A percentile compares a stretch with the other conserved stretches of the same genome.
These are phyloP conservation scores for Talaromyces sp. DNA, from an alignment of 2,329 filamentous ascomycete species.

Conservation along the genomic window DNA sequence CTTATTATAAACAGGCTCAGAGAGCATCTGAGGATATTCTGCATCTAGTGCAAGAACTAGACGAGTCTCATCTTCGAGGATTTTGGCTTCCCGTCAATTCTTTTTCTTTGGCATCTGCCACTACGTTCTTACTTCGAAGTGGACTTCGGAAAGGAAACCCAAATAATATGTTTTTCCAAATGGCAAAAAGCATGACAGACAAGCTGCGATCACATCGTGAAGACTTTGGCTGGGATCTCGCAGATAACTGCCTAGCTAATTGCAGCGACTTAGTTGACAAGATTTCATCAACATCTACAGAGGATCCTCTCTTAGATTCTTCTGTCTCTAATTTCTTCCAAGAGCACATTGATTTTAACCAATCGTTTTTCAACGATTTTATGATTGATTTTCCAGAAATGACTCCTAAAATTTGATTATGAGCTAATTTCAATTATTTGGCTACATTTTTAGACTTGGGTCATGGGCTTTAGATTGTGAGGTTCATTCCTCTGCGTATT, in stretches of 20 bases:
- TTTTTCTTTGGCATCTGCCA: constrained; percentile 46
- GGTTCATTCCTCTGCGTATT: too few species aligned
- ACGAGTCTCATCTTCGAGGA: constrained; percentile 39
- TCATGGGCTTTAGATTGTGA: too few species aligned
- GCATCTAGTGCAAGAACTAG: constrained; percentile 43
- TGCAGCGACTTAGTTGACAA: constrained; percentile 46
- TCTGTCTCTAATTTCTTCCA: background rate
- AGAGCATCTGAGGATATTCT: constrained; percentile 48
- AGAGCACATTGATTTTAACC: background rate
- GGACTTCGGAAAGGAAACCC: constrained; percentile 42
- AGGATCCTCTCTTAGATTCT: background rate
- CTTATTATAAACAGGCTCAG: constrained; percentile 39
- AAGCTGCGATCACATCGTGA: constrained; percentile 38
- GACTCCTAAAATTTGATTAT: too few species aligned
- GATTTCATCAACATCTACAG: constrained; percentile 14
- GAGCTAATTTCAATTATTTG: too few species aligned
- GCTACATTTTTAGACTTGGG: too few species aligned
- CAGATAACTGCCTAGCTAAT: constrained; percentile 46
- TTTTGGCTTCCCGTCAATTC: constrained; percentile 49
- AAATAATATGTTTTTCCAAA: constrained; percentile 34
- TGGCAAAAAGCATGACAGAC: constrained; percentile 40
- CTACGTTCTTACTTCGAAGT: constrained; percentile 48
- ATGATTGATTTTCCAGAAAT: too few species aligned
- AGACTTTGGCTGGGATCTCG: constrained; percentile 45
- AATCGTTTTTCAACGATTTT: too few species aligned